A percentile compares a stretch with the other conserved stretches of the same genome.
Evolutionary conservation across 2,329 filamentous ascomycete species (phyloP).

Genomic region (Penicillium sp.): DNA sequence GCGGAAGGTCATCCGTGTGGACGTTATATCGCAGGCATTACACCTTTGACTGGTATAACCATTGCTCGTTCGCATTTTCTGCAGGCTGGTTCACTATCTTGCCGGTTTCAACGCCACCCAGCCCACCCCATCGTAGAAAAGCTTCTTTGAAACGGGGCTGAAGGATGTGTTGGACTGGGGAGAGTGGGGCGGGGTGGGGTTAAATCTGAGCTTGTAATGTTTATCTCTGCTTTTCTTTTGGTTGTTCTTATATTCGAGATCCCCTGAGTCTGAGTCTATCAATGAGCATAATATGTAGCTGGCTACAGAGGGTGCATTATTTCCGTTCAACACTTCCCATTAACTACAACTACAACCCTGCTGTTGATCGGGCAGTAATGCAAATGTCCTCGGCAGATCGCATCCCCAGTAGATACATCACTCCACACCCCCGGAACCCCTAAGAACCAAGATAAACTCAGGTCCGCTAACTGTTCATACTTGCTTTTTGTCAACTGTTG

Average conservation of each 20-base stretch:
- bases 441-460: not conserved
- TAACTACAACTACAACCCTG: not conserved
- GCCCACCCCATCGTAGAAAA: slow-evolving; percentile 17
- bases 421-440: not conserved
- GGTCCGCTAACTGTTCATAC: not conserved
- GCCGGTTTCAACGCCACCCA: slow-evolving; percentile 23
- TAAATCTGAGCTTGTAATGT: not conserved
- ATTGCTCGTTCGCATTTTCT: slow-evolving; percentile 22
- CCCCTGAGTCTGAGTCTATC: too few relatives aligned
- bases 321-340: too few relatives aligned
- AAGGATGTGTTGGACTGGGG: slow-evolving; percentile 4
- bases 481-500: slow-evolving; percentile 16
- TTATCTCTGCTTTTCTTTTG: not conserved
- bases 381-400: slow-evolving; percentile 8
- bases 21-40: not conserved
- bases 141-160: slow-evolving; percentile 20
- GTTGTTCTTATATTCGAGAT: too few relatives aligned
- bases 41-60: slow-evolving; percentile 6
- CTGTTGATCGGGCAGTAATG: not conserved
- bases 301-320: too few relatives aligned
- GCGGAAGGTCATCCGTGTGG: not conserved
- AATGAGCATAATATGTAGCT: too few relatives aligned
- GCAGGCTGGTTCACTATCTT: slow-evolving; percentile 16
- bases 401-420: slow-evolving; percentile 18
- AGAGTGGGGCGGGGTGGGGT: not conserved